phyloP scores from a whole-genome alignment of 768 basidiomycete genomes.

The Tylopilus subfusipes region DNA sequence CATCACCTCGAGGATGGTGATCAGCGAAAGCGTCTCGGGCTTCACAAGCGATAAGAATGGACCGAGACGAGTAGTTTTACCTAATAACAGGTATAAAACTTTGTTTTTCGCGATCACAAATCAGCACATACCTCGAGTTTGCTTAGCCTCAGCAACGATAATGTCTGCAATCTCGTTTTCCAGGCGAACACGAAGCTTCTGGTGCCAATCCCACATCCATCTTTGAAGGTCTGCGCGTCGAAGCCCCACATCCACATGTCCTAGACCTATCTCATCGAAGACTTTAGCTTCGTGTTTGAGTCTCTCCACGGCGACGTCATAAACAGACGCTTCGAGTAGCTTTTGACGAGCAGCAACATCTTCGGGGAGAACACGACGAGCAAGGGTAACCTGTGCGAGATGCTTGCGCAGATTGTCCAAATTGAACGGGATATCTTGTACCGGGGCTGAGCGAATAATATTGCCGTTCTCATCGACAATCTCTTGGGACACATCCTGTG shows the following conservation, averaged over 20 bases:
- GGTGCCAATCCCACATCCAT: slow-evolving; percentile 90
- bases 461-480: slow-evolving; percentile 18
- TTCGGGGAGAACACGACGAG: slow-evolving; percentile 59
- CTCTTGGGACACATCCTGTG: slow-evolving; percentile 19
- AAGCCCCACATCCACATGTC: slow-evolving; percentile 40
- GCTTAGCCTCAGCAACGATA: slow-evolving; percentile 33
- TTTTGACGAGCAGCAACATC: slow-evolving; percentile 75
- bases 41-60: slow-evolving; percentile 77
- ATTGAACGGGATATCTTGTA: slow-evolving; percentile 65
- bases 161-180: slow-evolving; percentile 50
- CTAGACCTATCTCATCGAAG: slow-evolving; percentile 57
- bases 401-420: slow-evolving; percentile 67
- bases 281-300: slow-evolving; percentile 59
- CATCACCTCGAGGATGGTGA: slow-evolving; percentile 89
- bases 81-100: slow-evolving; percentile 2
- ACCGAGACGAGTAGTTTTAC: slow-evolving; percentile 37
- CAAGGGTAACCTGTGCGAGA: slow-evolving; percentile 58
- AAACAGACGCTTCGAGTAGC: slow-evolving; percentile 80
- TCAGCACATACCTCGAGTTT: slow-evolving; percentile 18
- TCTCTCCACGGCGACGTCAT: slow-evolving; percentile 75
- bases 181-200: slow-evolving; percentile 49
- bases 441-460: slow-evolving; percentile 17
- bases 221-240: slow-evolving; percentile 51
- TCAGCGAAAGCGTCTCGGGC: slow-evolving; percentile 75
- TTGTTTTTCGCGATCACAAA: neutral